Conservation (phyloP, 441 rosid species). For the Syzygium syzygioides region DNA sequence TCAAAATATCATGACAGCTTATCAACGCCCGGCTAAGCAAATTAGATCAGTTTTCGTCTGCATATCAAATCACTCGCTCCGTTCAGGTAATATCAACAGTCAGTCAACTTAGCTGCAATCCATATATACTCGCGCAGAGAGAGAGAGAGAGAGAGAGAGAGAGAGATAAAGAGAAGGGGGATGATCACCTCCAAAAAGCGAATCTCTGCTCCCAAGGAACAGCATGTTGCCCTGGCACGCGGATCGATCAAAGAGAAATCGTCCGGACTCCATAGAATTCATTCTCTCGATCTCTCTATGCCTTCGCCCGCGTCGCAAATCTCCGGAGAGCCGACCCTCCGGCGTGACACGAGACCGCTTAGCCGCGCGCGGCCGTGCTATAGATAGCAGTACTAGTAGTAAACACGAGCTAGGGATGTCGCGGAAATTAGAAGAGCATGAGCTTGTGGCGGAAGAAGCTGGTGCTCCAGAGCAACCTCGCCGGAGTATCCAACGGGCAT, state of each 20-base stretch:
- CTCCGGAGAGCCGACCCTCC: background rate
- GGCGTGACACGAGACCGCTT: background rate
- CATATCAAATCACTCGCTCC: background rate
- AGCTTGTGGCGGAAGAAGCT: constrained; percentile 25
- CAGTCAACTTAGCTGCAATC: background rate
- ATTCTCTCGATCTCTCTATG: background rate
- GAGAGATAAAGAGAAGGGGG: background rate
- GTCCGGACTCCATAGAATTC: constrained; percentile 10
- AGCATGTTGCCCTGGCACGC: constrained; percentile 8
- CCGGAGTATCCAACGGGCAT: constrained; percentile 18
- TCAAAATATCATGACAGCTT: background rate
- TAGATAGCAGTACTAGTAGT: background rate
- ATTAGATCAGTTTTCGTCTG: background rate
- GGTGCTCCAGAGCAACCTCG: constrained; percentile 18
- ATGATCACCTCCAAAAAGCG: constrained; percentile 5
- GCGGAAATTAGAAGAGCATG: constrained; percentile 8
- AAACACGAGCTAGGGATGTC: background rate
- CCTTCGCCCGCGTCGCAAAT: background rate
- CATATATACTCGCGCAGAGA: background rate
- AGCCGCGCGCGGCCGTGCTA: background rate
- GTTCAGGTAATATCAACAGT: background rate
- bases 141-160: background rate
- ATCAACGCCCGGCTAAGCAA: background rate
- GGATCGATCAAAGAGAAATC: background rate
- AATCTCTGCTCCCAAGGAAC: constrained; percentile 8